phyloP scores from a whole-genome alignment of 129 eudicot species.

The Smallanthus sonchifolius region DNA sequence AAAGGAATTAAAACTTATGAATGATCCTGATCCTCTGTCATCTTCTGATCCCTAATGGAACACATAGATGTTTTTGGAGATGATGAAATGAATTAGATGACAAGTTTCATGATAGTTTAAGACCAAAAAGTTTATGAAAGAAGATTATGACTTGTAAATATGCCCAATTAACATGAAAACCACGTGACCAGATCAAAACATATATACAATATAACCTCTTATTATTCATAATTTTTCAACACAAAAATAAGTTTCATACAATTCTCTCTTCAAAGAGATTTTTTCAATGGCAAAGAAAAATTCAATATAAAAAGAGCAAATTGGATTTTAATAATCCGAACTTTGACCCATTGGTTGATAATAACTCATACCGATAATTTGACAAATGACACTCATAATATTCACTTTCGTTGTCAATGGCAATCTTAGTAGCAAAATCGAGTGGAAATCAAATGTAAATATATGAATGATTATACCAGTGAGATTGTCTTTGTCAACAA shows the following conservation, averaged over 20 bases:
- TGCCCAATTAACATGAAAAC: neutral
- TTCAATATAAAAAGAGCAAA: no score
- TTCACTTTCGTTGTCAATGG: no score
- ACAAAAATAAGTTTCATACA: neutral
- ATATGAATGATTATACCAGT: no score
- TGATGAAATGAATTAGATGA: neutral
- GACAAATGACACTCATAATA: no score
- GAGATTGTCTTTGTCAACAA: no score
- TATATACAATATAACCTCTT: neutral
- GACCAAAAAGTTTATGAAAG: neutral
- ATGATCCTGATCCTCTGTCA: no score
- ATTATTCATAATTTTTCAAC: neutral
- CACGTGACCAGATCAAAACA: neutral
- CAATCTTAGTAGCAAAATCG: no score
- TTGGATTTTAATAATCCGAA: no score
- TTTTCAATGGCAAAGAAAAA: neutral
- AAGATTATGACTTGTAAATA: neutral
- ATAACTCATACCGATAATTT: no score
- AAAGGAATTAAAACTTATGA: neutral
- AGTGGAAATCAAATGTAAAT: no score
- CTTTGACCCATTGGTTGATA: no score
- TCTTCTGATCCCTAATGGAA: neutral
- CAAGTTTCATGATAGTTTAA: neutral
- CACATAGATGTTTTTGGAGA: neutral
- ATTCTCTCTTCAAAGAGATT: neutral